Evolutionary conservation across 2,329 filamentous ascomycete genomes (phyloP), one percentile per base, ranked within the genome.

Genomic region (Acrocalymma vagum): DNA sequence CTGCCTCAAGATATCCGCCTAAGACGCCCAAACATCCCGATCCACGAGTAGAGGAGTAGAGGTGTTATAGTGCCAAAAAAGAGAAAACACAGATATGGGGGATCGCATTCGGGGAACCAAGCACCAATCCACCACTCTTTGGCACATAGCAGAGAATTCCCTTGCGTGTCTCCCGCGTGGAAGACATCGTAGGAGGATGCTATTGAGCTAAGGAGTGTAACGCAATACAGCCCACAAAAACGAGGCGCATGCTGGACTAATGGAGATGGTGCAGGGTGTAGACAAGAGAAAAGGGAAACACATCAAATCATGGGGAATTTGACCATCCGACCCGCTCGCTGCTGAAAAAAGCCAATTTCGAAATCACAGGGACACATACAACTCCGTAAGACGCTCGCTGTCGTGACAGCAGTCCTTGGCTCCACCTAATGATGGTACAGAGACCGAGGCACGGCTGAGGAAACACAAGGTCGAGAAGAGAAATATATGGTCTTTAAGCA

Each of bases 251-350:
- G 56, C 51, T 53, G 45, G 47, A 28, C n/a, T n/a, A n/a, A 53
- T 47, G 53, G 45, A 53, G 51, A 50, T 38, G 52, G 56, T 56
- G 53, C 41, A 42, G 54, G 58, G 40, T 44, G 45, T 54, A 52
- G 52, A 53, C 53, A 44, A 51, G 54, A 49, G 51, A 45, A 61
- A 62, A 62, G 60, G 58, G 58, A 67, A 67, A 66, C 58, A 67
- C 64, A 68, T 69, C 60, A 69, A n/a, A 55, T 69, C 65, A 66
- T 68, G 61, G 63, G 65, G 60, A 65, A 67, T 62, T 58, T 53
- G 54, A 59, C 59, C 54, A 62, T 65, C 66, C 61, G 62, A 65
- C 51, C 65, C 65, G 65, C 65, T 69, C 60, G 65, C 65, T 67
- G 59, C 58, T 57, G n/a, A n/a, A n/a, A n/a, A 65, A 67, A 66